A percentile compares a stretch with the other conserved stretches of the same genome.
These are phyloP conservation scores for Musa troglodytarum DNA, from an alignment of 176 grass and related monocot genomes.

Conservation along the genomic window DNA sequence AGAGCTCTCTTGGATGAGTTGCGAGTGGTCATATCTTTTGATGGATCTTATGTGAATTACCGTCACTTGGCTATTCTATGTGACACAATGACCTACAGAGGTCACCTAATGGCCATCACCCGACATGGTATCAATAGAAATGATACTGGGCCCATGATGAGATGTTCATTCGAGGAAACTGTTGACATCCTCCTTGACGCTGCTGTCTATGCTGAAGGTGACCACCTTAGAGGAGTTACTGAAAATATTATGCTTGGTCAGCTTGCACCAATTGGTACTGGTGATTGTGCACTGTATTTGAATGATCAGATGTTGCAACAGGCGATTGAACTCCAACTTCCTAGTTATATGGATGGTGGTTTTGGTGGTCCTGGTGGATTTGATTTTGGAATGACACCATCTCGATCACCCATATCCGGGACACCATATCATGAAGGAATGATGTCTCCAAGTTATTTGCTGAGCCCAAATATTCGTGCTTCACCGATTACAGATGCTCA, in stretches of 20 bases:
- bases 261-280: conserved; percentile 85
- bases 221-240: conserved; percentile 79
- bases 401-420: conserved; percentile 55
- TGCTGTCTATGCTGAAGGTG: conserved; percentile 83
- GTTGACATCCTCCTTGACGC: conserved; percentile 93
- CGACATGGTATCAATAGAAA: conserved; percentile 91
- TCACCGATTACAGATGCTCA: conserved; percentile 84
- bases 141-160: conserved; percentile 86
- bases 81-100: conserved; percentile 92
- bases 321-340: conserved; percentile 94
- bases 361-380: conserved; percentile 8
- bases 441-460: conserved; percentile 88
- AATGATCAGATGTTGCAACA: conserved; percentile 93
- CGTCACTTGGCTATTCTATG: conserved; percentile 96
- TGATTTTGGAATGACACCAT: conserved; percentile 75
- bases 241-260: conserved; percentile 98
- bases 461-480: conserved; percentile 81
- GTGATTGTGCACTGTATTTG: conserved; percentile 68
- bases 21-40: conserved; percentile 94
- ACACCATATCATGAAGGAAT: conserved; percentile 92
- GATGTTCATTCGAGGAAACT: conserved; percentile 92
- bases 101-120: conserved; percentile 92
- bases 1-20: conserved; percentile 77
- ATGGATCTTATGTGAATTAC: conserved; percentile 95
- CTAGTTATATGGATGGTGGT: conserved; percentile 62